A percentile compares a stretch with the other conserved stretches of the same genome.
Evolutionary conservation across 768 basidiomycete species (phyloP).

Genomic region (Boletus rufocinnamomeus): DNA sequence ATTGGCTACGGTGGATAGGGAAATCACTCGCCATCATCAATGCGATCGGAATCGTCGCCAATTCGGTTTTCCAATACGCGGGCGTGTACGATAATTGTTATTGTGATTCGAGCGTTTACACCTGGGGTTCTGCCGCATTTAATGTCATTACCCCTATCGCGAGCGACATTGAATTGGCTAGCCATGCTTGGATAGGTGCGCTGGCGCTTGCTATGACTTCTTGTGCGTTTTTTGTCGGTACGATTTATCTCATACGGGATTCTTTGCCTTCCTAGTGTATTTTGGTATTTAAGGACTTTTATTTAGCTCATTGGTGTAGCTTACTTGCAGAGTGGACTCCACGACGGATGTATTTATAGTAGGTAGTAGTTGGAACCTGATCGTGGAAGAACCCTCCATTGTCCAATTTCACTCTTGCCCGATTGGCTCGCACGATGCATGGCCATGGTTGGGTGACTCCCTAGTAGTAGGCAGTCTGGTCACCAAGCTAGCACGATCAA

Average conservation of each 20-base stretch:
- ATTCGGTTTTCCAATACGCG: constrained; percentile 34
- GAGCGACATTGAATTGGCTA: constrained; percentile 31
- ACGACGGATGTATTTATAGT: no score
- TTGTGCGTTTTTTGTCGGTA: no score
- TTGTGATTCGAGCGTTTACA: constrained; percentile 31
- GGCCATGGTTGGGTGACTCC: no score
- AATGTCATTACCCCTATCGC: constrained; percentile 23
- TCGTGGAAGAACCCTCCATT: no score
- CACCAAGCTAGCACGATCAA: not conserved
- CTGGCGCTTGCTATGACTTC: constrained; percentile 32
- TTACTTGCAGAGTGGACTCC: no score
- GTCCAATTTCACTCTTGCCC: no score
- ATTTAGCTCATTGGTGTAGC: no score
- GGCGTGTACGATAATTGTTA: constrained; percentile 32
- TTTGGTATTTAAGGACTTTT: not conserved
- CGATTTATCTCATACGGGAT: constrained; percentile 33
- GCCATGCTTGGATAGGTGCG: constrained; percentile 40
- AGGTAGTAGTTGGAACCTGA: no score
- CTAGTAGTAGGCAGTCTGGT: no score
- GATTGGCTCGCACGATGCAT: no score
- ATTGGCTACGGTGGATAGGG: constrained; percentile 29
- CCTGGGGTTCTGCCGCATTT: constrained; percentile 29
- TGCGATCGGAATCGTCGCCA: constrained; percentile 27
- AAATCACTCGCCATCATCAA: constrained; percentile 33
- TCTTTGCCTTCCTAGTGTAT: constrained; percentile 13